Conservation (phyloP, 1,284 basidiomycete species). For the Fistulinella cinereoalba region DNA sequence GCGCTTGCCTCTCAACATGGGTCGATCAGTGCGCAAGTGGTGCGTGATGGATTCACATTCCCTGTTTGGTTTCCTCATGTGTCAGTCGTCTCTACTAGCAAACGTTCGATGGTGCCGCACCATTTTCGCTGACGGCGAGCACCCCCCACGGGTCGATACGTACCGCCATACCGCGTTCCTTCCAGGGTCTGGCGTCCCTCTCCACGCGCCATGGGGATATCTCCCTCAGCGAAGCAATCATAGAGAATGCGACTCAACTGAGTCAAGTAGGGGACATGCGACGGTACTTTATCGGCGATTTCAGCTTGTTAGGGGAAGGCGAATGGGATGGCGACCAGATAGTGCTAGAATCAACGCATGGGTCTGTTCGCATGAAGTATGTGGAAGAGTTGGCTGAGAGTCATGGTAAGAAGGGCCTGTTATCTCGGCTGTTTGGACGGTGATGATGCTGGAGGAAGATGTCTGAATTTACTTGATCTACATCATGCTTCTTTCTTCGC, state of each 20-base stretch:
- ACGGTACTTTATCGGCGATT: constrained; percentile 18
- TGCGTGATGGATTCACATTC: no score
- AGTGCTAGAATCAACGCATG: constrained; percentile 14
- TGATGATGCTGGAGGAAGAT: constrained; percentile 6
- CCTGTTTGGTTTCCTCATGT: no score
- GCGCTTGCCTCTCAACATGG: constrained; percentile 12
- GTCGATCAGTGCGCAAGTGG: background rate
- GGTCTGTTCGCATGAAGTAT: constrained; percentile 19
- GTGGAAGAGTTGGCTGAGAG: constrained; percentile 9
- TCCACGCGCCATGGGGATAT: constrained; percentile 18
- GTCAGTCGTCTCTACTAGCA: constrained; percentile 4
- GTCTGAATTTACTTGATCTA: no score
- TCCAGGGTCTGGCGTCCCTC: constrained; percentile 20
- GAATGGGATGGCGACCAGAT: constrained; percentile 24
- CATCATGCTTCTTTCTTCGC: no score
- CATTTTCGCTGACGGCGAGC: constrained; percentile 14
- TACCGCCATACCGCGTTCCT: constrained; percentile 21
- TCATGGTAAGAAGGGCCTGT: constrained; percentile 6
- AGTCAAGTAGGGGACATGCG: constrained; percentile 10
- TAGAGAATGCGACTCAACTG: constrained; percentile 16
- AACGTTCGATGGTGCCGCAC: constrained; percentile 6
- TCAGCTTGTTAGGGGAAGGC: constrained; percentile 3
- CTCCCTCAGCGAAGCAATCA: constrained; percentile 9
- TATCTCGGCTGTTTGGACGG: constrained; percentile 19
- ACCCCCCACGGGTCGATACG: constrained; percentile 15